A percentile compares a stretch with the other conserved stretches of the same genome.
These are phyloP conservation scores for Colletotrichum sansevieriae DNA, from an alignment of 2,329 filamentous ascomycete genomes.

Conservation along the genomic window DNA sequence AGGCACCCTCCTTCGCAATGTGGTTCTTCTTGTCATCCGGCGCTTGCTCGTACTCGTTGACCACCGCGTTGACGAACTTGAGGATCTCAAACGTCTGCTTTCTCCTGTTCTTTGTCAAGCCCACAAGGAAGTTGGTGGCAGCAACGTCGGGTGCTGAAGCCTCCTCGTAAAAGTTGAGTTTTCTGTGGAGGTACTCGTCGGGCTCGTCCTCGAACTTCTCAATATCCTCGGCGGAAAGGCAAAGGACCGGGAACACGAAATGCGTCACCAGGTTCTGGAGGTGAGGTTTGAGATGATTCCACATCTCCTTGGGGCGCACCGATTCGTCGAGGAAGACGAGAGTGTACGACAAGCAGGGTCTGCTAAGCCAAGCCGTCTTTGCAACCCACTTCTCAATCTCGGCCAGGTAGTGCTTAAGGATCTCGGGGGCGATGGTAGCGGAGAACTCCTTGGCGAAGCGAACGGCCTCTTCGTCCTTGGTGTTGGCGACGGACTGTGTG, in stretches of 20 bases:
- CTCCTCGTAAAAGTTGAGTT: slow-evolving; percentile 98
- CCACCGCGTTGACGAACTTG: slow-evolving; percentile 93
- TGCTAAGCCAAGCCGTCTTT: slow-evolving; percentile 94
- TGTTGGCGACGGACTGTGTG: slow-evolving; percentile 70
- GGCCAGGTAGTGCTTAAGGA: slow-evolving; percentile 92
- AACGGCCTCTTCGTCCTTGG: slow-evolving; percentile 80
- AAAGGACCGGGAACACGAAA: slow-evolving; percentile 94
- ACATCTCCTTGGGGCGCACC: slow-evolving; percentile 97
- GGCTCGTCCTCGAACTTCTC: slow-evolving; percentile 95
- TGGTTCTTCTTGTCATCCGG: slow-evolving; percentile 93
- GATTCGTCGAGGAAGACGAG: slow-evolving; percentile 97
- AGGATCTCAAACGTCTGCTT: slow-evolving; percentile 97
- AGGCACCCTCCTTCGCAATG: slow-evolving; percentile 93
- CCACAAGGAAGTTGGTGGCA: slow-evolving; percentile 95
- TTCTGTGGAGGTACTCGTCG: slow-evolving; percentile 95
- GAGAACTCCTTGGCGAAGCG: slow-evolving; percentile 93
- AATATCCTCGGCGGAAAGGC: slow-evolving; percentile 90
- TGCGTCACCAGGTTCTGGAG: slow-evolving; percentile 94
- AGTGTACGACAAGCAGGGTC: slow-evolving; percentile 92
- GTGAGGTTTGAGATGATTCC: slow-evolving; percentile 92
- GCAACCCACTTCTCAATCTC: slow-evolving; percentile 98
- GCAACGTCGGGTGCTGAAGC: slow-evolving; percentile 95
- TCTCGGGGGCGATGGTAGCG: slow-evolving; percentile 91
- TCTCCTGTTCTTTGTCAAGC: slow-evolving; percentile 91
- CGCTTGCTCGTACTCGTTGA: slow-evolving; percentile 90